phyloP scores from a whole-genome alignment of 2,329 filamentous ascomycete genomes.

The Coleophoma eucalyptorum region DNA sequence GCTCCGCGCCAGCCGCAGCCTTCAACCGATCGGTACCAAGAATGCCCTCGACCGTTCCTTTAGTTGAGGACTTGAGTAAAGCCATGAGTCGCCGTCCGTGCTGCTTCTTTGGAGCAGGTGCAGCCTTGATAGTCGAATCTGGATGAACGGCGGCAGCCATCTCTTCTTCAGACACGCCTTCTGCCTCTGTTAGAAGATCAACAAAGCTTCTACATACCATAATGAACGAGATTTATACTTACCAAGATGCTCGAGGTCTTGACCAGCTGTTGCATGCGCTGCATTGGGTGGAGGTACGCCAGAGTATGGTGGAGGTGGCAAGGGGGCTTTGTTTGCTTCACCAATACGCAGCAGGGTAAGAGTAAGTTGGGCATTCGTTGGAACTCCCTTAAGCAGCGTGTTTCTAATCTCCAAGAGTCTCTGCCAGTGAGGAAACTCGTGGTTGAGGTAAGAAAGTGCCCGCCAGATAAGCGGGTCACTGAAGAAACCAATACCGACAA shows the following conservation, averaged over 20 bases:
- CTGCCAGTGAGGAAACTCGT: conserved; percentile 66
- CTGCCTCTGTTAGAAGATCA: conserved; percentile 10
- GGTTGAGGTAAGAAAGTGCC: conserved; percentile 55
- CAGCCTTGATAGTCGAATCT: conserved; percentile 27
- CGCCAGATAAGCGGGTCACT: conserved; percentile 69
- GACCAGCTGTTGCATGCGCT: conserved; percentile 37
- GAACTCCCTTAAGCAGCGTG: conserved; percentile 75
- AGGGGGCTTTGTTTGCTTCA: conserved; percentile 74
- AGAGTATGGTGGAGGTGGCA: conserved; percentile 59
- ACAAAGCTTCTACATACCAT: background rate
- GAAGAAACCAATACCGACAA: conserved; percentile 73
- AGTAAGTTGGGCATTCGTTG: conserved; percentile 81
- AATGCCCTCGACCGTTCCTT: conserved; percentile 68
- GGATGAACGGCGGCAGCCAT: conserved; percentile 31
- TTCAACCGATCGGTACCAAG: conserved; percentile 64
- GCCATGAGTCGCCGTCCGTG: conserved; percentile 36
- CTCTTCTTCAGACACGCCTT: conserved; percentile 22
- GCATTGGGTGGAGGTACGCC: conserved; percentile 33
- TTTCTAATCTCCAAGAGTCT: conserved; percentile 71
- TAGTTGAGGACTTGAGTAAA: conserved; percentile 65
- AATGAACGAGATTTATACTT: conserved; percentile 34
- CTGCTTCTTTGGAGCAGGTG: conserved; percentile 15
- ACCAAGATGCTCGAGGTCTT: conserved; percentile 48
- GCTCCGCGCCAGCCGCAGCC: conserved; percentile 55
- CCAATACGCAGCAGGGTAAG: conserved; percentile 78